phyloP scores from a whole-genome alignment of 2,329 filamentous ascomycete genomes.

The Pseudogymnoascus sp. region DNA sequence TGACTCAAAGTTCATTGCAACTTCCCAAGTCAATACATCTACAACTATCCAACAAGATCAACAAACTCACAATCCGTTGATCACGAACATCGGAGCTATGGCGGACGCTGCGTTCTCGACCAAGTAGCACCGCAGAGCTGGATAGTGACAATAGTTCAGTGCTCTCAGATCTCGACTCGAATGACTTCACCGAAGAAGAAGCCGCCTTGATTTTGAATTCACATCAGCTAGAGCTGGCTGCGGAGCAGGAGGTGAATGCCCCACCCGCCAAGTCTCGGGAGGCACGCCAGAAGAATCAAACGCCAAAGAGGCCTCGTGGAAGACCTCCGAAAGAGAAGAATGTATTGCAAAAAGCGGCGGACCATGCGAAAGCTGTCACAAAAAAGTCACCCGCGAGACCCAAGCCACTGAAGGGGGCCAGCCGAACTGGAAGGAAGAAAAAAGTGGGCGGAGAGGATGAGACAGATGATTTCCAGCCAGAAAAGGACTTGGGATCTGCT shows the following conservation, averaged over 20 bases:
- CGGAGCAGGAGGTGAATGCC: neutral
- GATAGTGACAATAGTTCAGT: neutral
- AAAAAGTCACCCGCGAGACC: neutral
- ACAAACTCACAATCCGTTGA: neutral
- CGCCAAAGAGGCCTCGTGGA: neutral
- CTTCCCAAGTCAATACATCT: neutral
- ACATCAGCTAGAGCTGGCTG: neutral
- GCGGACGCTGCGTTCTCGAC: neutral
- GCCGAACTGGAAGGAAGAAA: neutral
- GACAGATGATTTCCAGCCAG: neutral
- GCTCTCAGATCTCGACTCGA: neutral
- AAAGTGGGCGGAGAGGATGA: neutral
- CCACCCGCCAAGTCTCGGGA: neutral
- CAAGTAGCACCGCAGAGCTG: neutral
- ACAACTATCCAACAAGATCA: neutral
- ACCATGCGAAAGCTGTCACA: neutral
- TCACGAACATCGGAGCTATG: neutral
- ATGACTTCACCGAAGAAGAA: neutral
- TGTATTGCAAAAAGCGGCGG: neutral
- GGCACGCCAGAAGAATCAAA: neutral
- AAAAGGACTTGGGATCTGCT: neutral
- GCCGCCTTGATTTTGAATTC: neutral
- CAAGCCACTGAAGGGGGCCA: neutral
- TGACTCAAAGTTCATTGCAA: neutral
- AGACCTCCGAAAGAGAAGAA: neutral